Base-by-base conservation (phyloP, 1,284 basidiomycete genomes). In the Calocybe gambosa region DNA sequence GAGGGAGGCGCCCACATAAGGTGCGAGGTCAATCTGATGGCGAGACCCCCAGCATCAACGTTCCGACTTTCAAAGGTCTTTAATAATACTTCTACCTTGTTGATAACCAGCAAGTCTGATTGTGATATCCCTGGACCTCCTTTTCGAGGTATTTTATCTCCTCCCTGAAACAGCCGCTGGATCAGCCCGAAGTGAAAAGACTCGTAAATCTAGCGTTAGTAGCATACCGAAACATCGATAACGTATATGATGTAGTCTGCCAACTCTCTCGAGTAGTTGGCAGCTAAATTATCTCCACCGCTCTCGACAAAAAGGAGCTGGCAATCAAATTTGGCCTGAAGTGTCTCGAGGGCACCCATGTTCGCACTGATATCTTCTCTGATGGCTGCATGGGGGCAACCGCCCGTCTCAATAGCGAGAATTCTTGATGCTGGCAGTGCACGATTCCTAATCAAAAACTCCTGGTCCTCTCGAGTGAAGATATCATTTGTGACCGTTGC, bases 231-330 rank as follows among this genome's bases (percentile, higher is more conserved):
- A 52, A 89, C 85, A 60, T 89, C 85, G 50, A 93, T 91, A 34
- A 94, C 92, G 65, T 94, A 93, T 62, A 96, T 91, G 63, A 98
- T 97, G 63, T 94, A 98, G 65, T 99, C 95, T 8, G 96, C 94
- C 39, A 99, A 70, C 65, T 99, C 95, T 49, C 94, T 76, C 37
- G 89, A 93, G 66, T 97, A 98, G 66, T 96, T 96, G 4, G 95
- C 95, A 46, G 85, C 93, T 7, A 98, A 74, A 63, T 98, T 98
- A 65, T 98, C 95, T 12, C 94, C 95, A 31, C 95, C 95, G 52
- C 85, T 90, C 67, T 98, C 95, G 9, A 98, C 93, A 53, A 98
- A 87, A 43, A 95, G 75, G 49, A 95, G 58, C 61, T 94, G 88
- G 51, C 87, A 90, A 21, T 71, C 78, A 62, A 78, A 89, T 63